These are phyloP conservation scores for Saussurea involucrata DNA, from an alignment of 129 eudicot species.

Conservation along the genomic window DNA sequence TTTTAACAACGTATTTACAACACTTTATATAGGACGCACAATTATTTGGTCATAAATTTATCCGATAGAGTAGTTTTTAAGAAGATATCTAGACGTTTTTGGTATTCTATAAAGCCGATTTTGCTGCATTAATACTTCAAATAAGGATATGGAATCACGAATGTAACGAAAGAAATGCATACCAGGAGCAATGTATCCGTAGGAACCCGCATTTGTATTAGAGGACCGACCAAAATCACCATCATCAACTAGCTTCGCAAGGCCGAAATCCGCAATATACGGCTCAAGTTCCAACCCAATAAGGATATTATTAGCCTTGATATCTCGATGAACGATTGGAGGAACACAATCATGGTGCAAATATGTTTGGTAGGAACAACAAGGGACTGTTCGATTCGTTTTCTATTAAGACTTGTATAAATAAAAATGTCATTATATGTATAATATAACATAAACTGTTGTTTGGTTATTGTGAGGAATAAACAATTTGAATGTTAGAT, in stretches of 20 bases:
- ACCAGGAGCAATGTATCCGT: constrained; percentile 97
- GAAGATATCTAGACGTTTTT: not conserved
- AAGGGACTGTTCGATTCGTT: no score
- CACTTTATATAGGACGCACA: not conserved
- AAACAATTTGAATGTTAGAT: no score
- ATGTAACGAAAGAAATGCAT: not conserved
- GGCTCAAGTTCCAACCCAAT: constrained; percentile 87
- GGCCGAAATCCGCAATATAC: constrained; percentile 90
- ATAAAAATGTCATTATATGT: no score
- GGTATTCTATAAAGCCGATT: not conserved
- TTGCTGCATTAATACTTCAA: no score
- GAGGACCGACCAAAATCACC: constrained; percentile 80
- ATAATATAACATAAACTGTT: no score
- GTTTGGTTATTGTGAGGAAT: no score
- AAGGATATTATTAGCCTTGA: constrained; percentile 88
- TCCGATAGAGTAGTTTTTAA: not conserved
- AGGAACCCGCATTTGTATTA: constrained; percentile 84
- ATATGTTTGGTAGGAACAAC: no score
- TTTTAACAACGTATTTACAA: not conserved
- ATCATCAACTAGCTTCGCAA: constrained; percentile 88
- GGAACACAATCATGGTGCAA: constrained; percentile 90
- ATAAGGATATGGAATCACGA: not conserved
- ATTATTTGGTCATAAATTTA: not conserved
- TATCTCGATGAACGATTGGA: constrained; percentile 88
- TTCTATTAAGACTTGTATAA: no score